Conservation (phyloP, 2,329 filamentous ascomycete species). For the Ceratocystis smalleyi region DNA sequence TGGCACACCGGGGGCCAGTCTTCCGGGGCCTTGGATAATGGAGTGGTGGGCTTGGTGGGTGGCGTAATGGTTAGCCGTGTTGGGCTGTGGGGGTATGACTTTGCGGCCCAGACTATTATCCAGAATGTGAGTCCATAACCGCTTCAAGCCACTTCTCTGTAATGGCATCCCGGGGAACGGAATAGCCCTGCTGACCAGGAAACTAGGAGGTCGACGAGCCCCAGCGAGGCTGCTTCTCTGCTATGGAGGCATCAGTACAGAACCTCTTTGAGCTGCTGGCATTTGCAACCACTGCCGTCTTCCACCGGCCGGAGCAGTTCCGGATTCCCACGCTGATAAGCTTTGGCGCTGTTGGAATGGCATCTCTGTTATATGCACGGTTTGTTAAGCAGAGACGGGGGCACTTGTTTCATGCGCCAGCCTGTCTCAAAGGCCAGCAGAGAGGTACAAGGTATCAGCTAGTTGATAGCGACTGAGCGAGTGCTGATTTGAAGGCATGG, state of each 20-base stretch:
- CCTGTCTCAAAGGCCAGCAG: conserved; percentile 10
- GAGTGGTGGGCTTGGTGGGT: conserved; percentile 33
- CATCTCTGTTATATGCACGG: conserved; percentile 22
- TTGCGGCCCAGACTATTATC: conserved; percentile 43
- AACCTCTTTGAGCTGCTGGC: conserved; percentile 55
- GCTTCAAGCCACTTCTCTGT: background rate
- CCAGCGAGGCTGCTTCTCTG: conserved; percentile 52
- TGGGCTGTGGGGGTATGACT: conserved; percentile 46
- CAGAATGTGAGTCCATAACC: conserved; percentile 35
- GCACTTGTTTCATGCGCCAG: conserved; percentile 23
- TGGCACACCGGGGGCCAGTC: conserved; percentile 17
- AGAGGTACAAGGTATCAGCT: background rate
- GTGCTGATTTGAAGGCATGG: too few species aligned
- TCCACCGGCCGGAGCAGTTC: conserved; percentile 48
- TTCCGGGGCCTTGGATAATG: conserved; percentile 21
- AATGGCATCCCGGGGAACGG: background rate
- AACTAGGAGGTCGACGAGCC: conserved; percentile 37
- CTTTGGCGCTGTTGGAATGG: conserved; percentile 31
- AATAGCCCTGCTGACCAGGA: background rate
- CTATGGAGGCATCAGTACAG: conserved; percentile 51
- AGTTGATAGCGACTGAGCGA: too few species aligned
- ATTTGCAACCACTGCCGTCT: conserved; percentile 50
- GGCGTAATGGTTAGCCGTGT: conserved; percentile 41
- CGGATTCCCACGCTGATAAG: conserved; percentile 46
- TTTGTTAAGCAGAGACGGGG: conserved; percentile 24